Evolutionary conservation across 192 early-diverging fungal genomes (phyloP).

Genomic region (Diversispora epigaea): DNA sequence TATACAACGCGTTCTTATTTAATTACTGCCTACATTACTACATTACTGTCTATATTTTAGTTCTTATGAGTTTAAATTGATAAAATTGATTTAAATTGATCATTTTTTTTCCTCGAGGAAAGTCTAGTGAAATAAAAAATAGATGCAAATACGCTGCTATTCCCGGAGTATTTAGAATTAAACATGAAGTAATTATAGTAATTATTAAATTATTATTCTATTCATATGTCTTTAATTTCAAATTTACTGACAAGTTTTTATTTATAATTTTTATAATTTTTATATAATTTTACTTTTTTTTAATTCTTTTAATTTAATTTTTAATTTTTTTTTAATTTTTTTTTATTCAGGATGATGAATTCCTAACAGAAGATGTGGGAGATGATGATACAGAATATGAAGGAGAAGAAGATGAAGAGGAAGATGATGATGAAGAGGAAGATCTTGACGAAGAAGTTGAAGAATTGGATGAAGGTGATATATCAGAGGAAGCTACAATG

Average conservation of each 20-base stretch:
- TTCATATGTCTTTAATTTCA: not conserved
- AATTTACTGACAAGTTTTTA: no score
- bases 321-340: not conserved
- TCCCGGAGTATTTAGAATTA: conserved; percentile 6
- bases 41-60: not conserved
- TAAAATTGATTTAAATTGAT: not conserved
- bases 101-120: not conserved
- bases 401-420: conserved; percentile 16
- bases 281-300: not conserved
- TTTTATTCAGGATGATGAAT: conserved; percentile 5
- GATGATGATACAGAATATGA: conserved; percentile 19
- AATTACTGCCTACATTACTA: not conserved
- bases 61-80: no score
- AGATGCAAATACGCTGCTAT: conserved; percentile 1
- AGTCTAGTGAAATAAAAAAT: conserved; percentile 4
- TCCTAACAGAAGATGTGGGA: not conserved
- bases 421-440: conserved; percentile 18
- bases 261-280: not conserved
- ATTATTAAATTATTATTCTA: not conserved
- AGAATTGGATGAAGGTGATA: conserved; percentile 4
- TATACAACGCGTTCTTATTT: not conserved
- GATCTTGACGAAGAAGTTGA: conserved; percentile 19
- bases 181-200: not conserved
- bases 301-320: not conserved
- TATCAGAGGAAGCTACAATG: no score